Evolutionary conservation across 1,284 basidiomycete genomes (phyloP), one percentile per base, ranked within the genome.

Genomic region (Blastosporella zonata): DNA sequence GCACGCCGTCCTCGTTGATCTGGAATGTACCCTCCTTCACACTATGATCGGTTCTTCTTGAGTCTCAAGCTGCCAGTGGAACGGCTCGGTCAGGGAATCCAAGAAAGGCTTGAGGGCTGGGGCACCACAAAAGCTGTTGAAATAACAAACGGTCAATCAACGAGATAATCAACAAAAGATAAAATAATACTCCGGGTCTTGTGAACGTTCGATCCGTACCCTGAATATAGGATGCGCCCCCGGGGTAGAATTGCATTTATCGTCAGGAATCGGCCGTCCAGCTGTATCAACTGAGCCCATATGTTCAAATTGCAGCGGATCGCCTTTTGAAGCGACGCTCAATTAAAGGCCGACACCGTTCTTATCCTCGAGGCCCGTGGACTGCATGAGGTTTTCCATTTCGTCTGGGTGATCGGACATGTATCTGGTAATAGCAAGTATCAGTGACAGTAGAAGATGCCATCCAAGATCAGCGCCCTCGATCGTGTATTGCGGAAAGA

Each of bases 61-160:
- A 3, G 66, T 69, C 54, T 70, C 69, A 3, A 70, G 36, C 1
- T 64, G 54, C 69, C 70, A 71, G 22, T 57, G 58, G 51, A 70
- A 70, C 12, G 65, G 63, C 0, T 56, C 38, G 1, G 68, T 68
- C 13, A 71, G 62, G 0, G 68, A 64, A 49, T 70, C 62, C n/a
- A 71, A 58, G 56, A 71, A 72, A 8, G 65, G 65, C 35, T 56
- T 56, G 21, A 71, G 52, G 4, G 67, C 67, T 59, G 51, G 13
- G 68, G 56, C 3, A 68, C 48, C 9, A 57, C 56, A 8, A 59
- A 57, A 10, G 67, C 62, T 22, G 59, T 56, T 1, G 66, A n/a
- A n/a, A n/a, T n/a, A n/a, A n/a, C n/a, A n/a, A n/a, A n/a, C n/a
- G n/a, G n/a, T n/a, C n/a, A n/a, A n/a, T n/a, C n/a, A n/a, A n/a